Base-by-base conservation (phyloP, 2,329 filamentous ascomycete species). In the Orbilia oligospora region DNA sequence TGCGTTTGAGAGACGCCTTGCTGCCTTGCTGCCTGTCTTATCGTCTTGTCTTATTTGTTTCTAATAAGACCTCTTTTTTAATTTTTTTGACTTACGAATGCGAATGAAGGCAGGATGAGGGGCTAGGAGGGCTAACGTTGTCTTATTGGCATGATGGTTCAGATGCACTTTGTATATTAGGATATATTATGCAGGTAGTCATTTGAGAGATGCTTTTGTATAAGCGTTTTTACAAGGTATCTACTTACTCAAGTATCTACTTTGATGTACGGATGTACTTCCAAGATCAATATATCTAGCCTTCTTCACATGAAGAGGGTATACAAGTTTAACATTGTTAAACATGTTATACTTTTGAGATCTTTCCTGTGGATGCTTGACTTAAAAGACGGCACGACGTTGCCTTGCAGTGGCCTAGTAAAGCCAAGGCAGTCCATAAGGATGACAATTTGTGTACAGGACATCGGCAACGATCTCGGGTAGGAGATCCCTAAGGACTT, bases 371-470 rank as follows among this genome's bases (percentile, higher is more conserved):
- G 56, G 38, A 44, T 44, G 56, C 44, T 61, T 61, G 56, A 61
- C 56, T 18, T 18, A 24, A 14, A 30, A 44, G 51, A 73, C 49
- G 70, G 70, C 61, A 66, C 61, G 33, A 64, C 36, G 61, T 73
- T 73, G 70, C 70, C 70, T 73, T 73, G 70, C 41, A 49, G 49
- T 27, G n/a, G 51, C 63, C 58, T 67, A 67, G 70, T 55, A 30
- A 73, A 56, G 38, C 51, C 56, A 73, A 73, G 63, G 70, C 70
- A 33, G 48, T 67, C 38, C 38, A 48, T 66, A 10, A 49, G 61
- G 70, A 73, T 73, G 61, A 73, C 58, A 46, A 66, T 49, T 49
- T 41, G 44, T 6, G 27, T 18, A 46, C 44, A 20, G 38, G 14
- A 41, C 33, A 41, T 66, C 27, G 24, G 56, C 56, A 61, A 27